These are phyloP conservation scores for Entomortierella parvispora DNA, from an alignment of 192 early-diverging fungal species.

Conservation along the genomic window DNA sequence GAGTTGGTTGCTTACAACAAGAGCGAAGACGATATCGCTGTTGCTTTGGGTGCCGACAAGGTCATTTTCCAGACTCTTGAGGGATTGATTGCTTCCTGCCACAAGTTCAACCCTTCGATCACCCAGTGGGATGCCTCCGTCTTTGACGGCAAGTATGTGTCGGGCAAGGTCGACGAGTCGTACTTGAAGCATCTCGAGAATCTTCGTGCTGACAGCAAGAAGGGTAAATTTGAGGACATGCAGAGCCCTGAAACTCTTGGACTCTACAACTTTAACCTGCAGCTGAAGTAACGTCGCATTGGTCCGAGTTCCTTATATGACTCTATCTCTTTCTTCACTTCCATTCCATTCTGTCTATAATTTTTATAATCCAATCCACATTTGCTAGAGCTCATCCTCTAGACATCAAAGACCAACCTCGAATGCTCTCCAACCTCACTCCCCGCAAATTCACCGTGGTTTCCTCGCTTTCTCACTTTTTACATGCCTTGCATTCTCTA, in stretches of 20 bases:
- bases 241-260: constrained; percentile 51
- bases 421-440: too few relatives aligned
- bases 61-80: constrained; percentile 94
- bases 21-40: constrained; percentile 86
- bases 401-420: too few relatives aligned
- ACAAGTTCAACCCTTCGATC: constrained; percentile 87
- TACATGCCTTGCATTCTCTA: too few relatives aligned
- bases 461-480: too few relatives aligned
- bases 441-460: too few relatives aligned
- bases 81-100: constrained; percentile 86
- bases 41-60: constrained; percentile 91
- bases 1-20: constrained; percentile 91
- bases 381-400: too few relatives aligned
- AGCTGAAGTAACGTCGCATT: constrained; percentile 40
- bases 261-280: constrained; percentile 42
- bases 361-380: too few relatives aligned
- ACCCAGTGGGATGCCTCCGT: constrained; percentile 94
- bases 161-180: constrained; percentile 75
- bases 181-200: constrained; percentile 72
- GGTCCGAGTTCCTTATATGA: too few relatives aligned
- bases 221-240: constrained; percentile 33
- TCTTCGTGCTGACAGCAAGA: constrained; percentile 59
- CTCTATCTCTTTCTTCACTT: too few relatives aligned
- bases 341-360: too few relatives aligned
- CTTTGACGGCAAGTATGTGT: constrained; percentile 95